These are phyloP conservation scores for Tirmania nivea DNA, from an alignment of 495 filamentous ascomycete species.

Conservation along the genomic window DNA sequence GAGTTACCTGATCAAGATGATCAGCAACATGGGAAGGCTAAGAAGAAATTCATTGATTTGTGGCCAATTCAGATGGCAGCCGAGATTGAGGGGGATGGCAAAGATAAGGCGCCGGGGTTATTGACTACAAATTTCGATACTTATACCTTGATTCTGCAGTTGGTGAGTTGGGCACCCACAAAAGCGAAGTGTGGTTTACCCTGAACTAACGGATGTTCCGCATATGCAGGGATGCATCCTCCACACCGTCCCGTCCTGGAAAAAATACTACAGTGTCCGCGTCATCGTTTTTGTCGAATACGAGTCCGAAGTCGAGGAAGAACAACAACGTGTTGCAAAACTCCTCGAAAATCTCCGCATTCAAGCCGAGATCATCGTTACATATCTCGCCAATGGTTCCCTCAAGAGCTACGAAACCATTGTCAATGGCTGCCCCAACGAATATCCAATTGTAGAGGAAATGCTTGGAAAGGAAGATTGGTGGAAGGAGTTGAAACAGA, in stretches of 20 bases:
- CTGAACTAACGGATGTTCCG: background rate
- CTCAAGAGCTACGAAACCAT: slow-evolving; percentile 56
- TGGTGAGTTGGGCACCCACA: slow-evolving; percentile 18
- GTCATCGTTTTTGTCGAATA: slow-evolving; percentile 79
- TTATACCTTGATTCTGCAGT: slow-evolving; percentile 68
- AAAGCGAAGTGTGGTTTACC: background rate
- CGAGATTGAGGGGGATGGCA: slow-evolving; percentile 39
- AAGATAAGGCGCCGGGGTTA: slow-evolving; percentile 22
- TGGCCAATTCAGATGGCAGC: slow-evolving; percentile 79
- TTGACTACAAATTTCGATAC: slow-evolving; percentile 83
- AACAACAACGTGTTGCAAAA: slow-evolving; percentile 47
- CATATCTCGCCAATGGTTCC: slow-evolving; percentile 57
- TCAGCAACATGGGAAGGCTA: slow-evolving; percentile 19
- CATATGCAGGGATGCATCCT: slow-evolving; percentile 45
- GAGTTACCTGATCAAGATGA: slow-evolving; percentile 35
- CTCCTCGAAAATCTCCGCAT: slow-evolving; percentile 65
- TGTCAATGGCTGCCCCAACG: slow-evolving; percentile 37
- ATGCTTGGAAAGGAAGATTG: slow-evolving; percentile 49
- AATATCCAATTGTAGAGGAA: slow-evolving; percentile 34
- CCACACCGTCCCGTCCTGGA: slow-evolving; percentile 65
- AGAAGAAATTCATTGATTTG: slow-evolving; percentile 66
- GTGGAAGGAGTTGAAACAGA: slow-evolving; percentile 56
- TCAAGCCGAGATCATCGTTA: slow-evolving; percentile 54
- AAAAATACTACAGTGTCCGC: slow-evolving; percentile 48
- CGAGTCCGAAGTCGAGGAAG: slow-evolving; percentile 63